phyloP scores from a whole-genome alignment of 2,329 filamentous ascomycete genomes.

The Fusarium sp. region DNA sequence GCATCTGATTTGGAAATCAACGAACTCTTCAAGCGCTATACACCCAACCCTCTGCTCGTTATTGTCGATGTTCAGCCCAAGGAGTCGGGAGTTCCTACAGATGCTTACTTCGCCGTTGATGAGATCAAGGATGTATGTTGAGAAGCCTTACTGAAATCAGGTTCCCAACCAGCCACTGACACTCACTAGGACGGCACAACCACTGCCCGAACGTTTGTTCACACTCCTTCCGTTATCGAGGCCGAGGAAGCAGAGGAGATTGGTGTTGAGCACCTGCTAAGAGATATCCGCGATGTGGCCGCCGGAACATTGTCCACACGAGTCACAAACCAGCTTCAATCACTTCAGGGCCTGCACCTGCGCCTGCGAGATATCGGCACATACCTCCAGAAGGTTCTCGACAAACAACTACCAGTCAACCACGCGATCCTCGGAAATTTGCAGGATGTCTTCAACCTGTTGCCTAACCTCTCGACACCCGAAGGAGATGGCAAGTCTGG shows the following conservation, averaged over 20 bases:
- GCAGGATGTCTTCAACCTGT: slow-evolving; percentile 99
- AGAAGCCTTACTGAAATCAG: background rate
- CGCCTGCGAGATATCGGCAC: slow-evolving; percentile 94
- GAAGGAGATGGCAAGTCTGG: slow-evolving; percentile 72
- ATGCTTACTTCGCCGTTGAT: slow-evolving; percentile 98
- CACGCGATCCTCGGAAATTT: slow-evolving; percentile 97
- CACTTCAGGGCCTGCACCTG: slow-evolving; percentile 93
- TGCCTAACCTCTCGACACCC: slow-evolving; percentile 93
- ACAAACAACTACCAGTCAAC: slow-evolving; percentile 93
- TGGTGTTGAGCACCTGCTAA: slow-evolving; percentile 95
- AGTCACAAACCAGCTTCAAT: slow-evolving; percentile 97
- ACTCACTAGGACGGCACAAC: slow-evolving; percentile 89
- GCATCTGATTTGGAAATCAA: slow-evolving; percentile 99
- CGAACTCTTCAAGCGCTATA: slow-evolving; percentile 99
- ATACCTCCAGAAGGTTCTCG: slow-evolving; percentile 95
- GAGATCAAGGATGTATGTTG: slow-evolving; percentile 96
- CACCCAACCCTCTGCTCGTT: slow-evolving; percentile 92
- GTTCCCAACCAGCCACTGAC: slow-evolving; percentile 3
- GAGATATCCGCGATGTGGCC: slow-evolving; percentile 97
- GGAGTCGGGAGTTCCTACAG: slow-evolving; percentile 96
- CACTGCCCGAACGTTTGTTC: slow-evolving; percentile 96
- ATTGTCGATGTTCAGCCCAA: slow-evolving; percentile 99
- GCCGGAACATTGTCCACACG: slow-evolving; percentile 96
- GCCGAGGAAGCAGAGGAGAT: slow-evolving; percentile 99
- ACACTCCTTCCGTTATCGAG: slow-evolving; percentile 98